Conservation (phyloP, 768 basidiomycete species). For the Lactarius trivialis region DNA sequence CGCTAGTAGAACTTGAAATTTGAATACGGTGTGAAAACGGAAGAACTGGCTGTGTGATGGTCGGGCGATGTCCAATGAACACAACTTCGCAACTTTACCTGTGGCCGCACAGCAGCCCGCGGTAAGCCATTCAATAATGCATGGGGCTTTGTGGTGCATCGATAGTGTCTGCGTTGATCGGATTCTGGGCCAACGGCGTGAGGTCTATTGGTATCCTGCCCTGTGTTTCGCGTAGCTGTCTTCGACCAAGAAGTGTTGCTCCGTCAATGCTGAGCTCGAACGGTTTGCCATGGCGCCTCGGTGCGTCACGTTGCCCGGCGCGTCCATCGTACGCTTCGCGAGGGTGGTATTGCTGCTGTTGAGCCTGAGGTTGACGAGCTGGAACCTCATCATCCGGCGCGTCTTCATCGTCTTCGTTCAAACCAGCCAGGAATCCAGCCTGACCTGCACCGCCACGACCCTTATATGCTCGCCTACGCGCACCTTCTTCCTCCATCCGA, state of each 20-base stretch:
- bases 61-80: neutral
- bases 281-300: conserved; percentile 29
- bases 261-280: conserved; percentile 87
- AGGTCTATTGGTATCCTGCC: conserved; percentile 26
- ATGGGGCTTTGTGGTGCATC: conserved; percentile 25
- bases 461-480: conserved; percentile 74
- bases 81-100: neutral
- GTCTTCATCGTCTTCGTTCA: conserved; percentile 92
- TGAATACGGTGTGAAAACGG: neutral
- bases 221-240: conserved; percentile 40
- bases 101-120: conserved; percentile 10
- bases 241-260: conserved; percentile 78
- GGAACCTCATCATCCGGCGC: conserved; percentile 49
- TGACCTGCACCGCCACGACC: conserved; percentile 74
- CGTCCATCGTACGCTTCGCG: conserved; percentile 48
- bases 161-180: conserved; percentile 14
- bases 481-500: conserved; percentile 98
- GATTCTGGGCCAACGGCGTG: conserved; percentile 34
- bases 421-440: conserved; percentile 64
- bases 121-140: conserved; percentile 18
- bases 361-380: conserved; percentile 24
- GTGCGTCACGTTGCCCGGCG: conserved; percentile 63
- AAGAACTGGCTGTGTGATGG: neutral
- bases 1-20: neutral
- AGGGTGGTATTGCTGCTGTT: neutral